Evolutionary conservation across 2,329 filamentous ascomycete species (phyloP).

Genomic region (Phaeoacremonium minimum): DNA sequence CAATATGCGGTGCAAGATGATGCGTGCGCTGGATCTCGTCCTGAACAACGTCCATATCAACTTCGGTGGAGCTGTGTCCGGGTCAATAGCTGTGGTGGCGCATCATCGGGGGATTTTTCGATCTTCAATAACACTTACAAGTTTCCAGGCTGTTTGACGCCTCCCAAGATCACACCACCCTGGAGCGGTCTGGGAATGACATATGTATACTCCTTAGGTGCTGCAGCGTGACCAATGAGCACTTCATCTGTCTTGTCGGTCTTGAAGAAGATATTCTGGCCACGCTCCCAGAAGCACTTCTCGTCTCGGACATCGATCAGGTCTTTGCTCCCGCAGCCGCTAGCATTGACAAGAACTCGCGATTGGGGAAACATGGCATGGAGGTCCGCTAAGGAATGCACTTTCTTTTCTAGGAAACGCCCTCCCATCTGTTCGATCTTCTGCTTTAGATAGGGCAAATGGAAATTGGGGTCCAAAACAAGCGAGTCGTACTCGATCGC

Average conservation of each 20-base stretch:
- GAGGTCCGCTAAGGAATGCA: background rate
- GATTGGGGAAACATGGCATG: slow-evolving; percentile 26
- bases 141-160: slow-evolving; percentile 1
- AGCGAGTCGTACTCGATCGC: background rate
- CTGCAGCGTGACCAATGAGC: slow-evolving; percentile 11
- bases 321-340: slow-evolving; percentile 26
- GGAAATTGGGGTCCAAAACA: background rate
- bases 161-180: slow-evolving; percentile 1
- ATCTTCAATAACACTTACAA: no score
- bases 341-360: slow-evolving; percentile 29
- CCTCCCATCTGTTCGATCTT: background rate
- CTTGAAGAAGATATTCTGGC: slow-evolving; percentile 28
- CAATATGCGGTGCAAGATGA: background rate
- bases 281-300: slow-evolving; percentile 26
- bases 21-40: background rate
- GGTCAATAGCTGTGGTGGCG: no score
- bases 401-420: background rate
- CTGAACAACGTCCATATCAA: background rate
- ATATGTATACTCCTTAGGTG: slow-evolving; percentile 16
- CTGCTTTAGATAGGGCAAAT: background rate
- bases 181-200: slow-evolving; percentile 1
- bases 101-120: no score
- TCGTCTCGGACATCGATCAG: slow-evolving; percentile 26
- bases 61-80: no score
- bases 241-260: slow-evolving; percentile 22